phyloP scores from a whole-genome alignment of 306 rosid species.

The Ormosia emarginata region DNA sequence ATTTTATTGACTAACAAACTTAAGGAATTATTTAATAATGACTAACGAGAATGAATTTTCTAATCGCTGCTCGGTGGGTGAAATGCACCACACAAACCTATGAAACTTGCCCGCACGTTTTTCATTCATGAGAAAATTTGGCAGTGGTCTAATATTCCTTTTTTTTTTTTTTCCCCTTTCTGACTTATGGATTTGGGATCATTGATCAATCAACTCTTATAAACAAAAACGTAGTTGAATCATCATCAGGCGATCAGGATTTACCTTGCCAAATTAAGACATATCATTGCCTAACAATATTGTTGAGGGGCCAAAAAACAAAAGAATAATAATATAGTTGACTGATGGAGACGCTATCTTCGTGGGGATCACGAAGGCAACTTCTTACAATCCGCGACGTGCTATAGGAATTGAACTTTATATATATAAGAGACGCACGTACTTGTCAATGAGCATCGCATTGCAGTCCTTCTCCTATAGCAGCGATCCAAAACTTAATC shows the following conservation, averaged over 20 bases:
- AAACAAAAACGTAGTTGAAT: not conserved
- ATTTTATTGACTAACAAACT: not conserved
- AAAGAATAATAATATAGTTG: conserved; percentile 12
- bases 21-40: not conserved
- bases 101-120: conserved; percentile 43
- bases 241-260: not conserved
- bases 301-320: not conserved
- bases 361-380: conserved; percentile 59
- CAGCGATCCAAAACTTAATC: not conserved
- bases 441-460: conserved; percentile 26
- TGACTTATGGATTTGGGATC: not conserved
- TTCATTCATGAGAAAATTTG: not conserved
- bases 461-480: not conserved
- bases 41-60: not conserved
- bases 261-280: not conserved
- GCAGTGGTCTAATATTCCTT: not conserved
- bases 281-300: not conserved
- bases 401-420: conserved; percentile 5
- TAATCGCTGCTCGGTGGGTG: conserved; percentile 9
- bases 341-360: conserved; percentile 27
- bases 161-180: not conserved
- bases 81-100: not conserved
- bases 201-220: not conserved
- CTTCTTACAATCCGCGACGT: not conserved
- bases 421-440: conserved; percentile 35